Base-by-base conservation (phyloP, 371 early-diverging fungal species). In the Haplosporangium sp. region DNA sequence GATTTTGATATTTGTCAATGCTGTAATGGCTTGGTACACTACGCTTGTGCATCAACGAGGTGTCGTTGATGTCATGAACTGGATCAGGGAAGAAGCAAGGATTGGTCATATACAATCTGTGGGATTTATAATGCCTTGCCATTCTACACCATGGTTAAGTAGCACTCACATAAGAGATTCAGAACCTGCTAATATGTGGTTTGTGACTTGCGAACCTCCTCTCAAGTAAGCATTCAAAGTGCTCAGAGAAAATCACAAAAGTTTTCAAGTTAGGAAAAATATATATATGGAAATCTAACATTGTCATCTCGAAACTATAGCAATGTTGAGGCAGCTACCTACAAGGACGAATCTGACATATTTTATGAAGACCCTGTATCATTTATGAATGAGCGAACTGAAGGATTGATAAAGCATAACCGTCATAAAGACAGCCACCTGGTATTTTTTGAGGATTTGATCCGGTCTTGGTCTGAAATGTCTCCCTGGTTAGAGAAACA, bases 71-170 rank as follows among this genome's bases (percentile, higher is more conserved):
- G 96, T 91, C 11, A 92, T 95, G 90, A 58, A 81, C 0, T 94
- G 91, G 86, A 60, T 97, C 34, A 86, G 94, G 53, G 61, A 82
- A 0, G 85, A 91, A 61, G 79, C 84, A 0, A 56, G 65, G 2
- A 52, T 38, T 0, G 83, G 72, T 17, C 61, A 62, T 7, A 83
- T 88, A 0, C 65, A 60, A 7, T 83, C 85, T 27, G 83, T 94
- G 1, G 86, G 92, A 0, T 93, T 96, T 65, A 70, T 97, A 45
- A 97, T 96, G 96, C 98, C 98, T 1, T 98, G 98, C 67, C 98
- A 98, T 81, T 97, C 97, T 2, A 96, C 98, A 0, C 98, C 98
- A 4, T 96, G 89, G 86, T 91, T 94, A 58, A 91, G 94, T 38
- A 84, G 92, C 63, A 35, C 97, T 2, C 96, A 96, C 69, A 66